These are phyloP conservation scores for Arthrobotrys iridis DNA, from an alignment of 2,329 filamentous ascomycete genomes.

Conservation along the genomic window DNA sequence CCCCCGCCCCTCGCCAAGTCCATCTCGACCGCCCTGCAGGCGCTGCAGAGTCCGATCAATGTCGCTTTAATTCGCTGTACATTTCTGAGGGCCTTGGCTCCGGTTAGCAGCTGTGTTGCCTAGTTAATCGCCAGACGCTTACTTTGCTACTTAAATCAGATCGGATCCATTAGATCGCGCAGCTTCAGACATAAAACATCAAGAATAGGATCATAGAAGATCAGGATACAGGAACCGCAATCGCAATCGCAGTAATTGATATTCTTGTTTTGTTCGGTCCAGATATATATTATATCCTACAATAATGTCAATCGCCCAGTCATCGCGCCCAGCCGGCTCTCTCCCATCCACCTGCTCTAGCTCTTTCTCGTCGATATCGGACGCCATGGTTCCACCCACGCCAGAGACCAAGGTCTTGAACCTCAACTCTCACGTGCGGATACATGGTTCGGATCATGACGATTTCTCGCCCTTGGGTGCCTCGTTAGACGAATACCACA, in stretches of 20 bases:
- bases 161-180: not conserved
- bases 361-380: constrained; percentile 52
- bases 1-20: constrained; percentile 49
- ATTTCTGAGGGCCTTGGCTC: constrained; percentile 51
- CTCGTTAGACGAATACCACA: constrained; percentile 43
- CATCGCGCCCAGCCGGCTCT: constrained; percentile 26
- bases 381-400: constrained; percentile 50
- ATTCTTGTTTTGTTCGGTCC: no score
- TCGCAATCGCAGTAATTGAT: not conserved
- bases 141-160: constrained; percentile 6
- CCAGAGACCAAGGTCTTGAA: constrained; percentile 49
- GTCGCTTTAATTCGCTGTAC: constrained; percentile 49
- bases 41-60: constrained; percentile 36
- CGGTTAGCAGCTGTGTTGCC: constrained; percentile 48
- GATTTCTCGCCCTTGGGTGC: constrained; percentile 42
- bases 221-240: no score
- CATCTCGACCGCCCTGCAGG: constrained; percentile 49
- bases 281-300: not conserved
- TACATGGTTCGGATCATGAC: constrained; percentile 46
- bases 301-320: constrained; percentile 45
- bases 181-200: no score
- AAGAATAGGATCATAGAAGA: no score
- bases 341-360: constrained; percentile 52
- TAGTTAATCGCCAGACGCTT: constrained; percentile 32
- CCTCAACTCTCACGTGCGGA: constrained; percentile 30